These are phyloP conservation scores for Microthlaspi erraticum DNA, from an alignment of 345 rosid species.

Conservation along the genomic window DNA sequence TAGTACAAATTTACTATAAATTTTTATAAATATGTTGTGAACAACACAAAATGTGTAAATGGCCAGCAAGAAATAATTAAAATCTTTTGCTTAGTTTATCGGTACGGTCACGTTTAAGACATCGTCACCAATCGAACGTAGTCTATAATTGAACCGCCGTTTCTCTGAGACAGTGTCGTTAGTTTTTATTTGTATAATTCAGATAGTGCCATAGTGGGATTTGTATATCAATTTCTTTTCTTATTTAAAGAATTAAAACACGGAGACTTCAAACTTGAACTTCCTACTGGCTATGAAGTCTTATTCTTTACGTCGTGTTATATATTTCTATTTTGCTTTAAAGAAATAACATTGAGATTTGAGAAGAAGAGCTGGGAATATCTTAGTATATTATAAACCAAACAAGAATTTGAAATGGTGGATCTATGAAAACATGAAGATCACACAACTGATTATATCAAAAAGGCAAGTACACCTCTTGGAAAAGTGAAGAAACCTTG, in stretches of 20 bases:
- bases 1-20: no score
- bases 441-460: constrained; percentile 41
- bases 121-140: not conserved
- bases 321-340: not conserved
- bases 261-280: constrained; percentile 14
- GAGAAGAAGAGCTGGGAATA: constrained; percentile 5
- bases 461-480: constrained; percentile 32
- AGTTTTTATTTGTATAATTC: not conserved
- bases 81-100: no score
- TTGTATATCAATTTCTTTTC: not conserved
- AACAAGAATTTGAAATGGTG: not conserved
- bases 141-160: not conserved
- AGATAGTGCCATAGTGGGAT: not conserved
- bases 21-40: no score
- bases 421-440: constrained; percentile 27
- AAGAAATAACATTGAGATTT: not conserved
- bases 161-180: not conserved
- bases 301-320: constrained; percentile 7
- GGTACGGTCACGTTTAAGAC: not conserved
- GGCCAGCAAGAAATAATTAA: no score
- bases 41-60: no score
- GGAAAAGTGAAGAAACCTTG: constrained; percentile 40
- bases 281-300: not conserved
- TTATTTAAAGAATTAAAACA: not conserved
- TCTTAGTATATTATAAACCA: not conserved